phyloP scores from a whole-genome alignment of 1,284 basidiomycete genomes.

The Gymnopus androsaceus region DNA sequence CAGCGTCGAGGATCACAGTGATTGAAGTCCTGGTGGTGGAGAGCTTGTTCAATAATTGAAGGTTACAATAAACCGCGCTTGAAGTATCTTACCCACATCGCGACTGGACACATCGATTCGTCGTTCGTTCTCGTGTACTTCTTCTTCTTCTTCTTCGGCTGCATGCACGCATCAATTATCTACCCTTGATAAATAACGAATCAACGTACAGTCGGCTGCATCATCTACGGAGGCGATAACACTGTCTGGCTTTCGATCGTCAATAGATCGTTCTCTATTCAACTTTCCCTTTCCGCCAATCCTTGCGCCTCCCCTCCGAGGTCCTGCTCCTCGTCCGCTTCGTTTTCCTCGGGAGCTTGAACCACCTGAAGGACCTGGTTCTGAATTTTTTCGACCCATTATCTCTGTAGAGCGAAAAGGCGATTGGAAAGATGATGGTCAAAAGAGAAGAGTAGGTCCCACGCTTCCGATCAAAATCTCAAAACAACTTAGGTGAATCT shows the following conservation, averaged over 20 bases:
- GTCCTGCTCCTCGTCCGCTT: conserved; percentile 24
- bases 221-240: conserved; percentile 45
- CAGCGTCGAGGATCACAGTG: conserved; percentile 96
- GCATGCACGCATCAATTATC: not conserved
- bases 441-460: too few relatives aligned
- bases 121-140: conserved; percentile 32
- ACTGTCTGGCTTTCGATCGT: conserved; percentile 47
- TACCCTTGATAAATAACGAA: not conserved
- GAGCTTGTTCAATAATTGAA: conserved; percentile 2
- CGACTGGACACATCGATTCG: conserved; percentile 70
- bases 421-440: not conserved
- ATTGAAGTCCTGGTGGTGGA: conserved; percentile 78
- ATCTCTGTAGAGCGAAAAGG: not conserved
- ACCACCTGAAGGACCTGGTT: conserved; percentile 16
- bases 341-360: conserved; percentile 28
- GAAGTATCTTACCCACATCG: conserved; percentile 78
- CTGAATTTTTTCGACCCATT: conserved; percentile 47
- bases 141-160: conserved; percentile 25
- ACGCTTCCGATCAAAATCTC: too few relatives aligned
- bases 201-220: conserved; percentile 23
- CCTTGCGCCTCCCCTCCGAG: conserved; percentile 31
- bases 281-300: conserved; percentile 25
- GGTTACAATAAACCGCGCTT: not conserved
- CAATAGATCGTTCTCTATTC: conserved; percentile 19
- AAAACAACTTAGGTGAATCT: too few relatives aligned